A percentile compares a stretch with the other conserved stretches of the same genome.
Evolutionary conservation across 257 asterid species (phyloP).

Genomic region (Anisodus tanguticus): DNA sequence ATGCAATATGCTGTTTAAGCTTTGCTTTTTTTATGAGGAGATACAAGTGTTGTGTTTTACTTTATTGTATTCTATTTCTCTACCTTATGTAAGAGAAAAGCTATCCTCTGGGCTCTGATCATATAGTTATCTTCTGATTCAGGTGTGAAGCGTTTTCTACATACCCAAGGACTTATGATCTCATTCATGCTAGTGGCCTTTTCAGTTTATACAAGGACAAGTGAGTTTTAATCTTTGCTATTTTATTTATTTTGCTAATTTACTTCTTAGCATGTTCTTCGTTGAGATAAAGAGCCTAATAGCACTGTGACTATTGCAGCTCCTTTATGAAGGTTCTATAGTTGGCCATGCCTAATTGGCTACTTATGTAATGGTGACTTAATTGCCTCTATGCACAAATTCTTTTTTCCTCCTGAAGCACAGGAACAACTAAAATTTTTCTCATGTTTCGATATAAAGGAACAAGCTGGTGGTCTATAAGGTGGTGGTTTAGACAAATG

Average conservation of each 20-base stretch:
- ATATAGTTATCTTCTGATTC: background rate
- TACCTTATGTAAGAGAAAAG: background rate
- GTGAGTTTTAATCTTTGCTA: slow-evolving; percentile 50
- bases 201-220: slow-evolving; percentile 84
- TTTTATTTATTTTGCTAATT: background rate
- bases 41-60: background rate
- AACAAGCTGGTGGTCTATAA: background rate
- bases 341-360: slow-evolving; percentile 15
- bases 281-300: background rate
- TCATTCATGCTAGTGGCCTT: slow-evolving; percentile 87
- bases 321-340: slow-evolving; percentile 4
- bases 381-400: background rate
- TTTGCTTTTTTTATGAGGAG: background rate
- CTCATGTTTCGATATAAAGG: background rate
- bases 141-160: slow-evolving; percentile 99
- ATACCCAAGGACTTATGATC: slow-evolving; percentile 94
- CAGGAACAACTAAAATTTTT: background rate
- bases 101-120: background rate
- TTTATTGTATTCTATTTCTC: background rate
- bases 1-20: background rate
- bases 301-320: background rate
- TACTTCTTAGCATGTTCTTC: background rate
- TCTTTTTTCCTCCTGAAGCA: background rate
- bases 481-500: background rate
- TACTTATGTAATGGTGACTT: background rate